These are phyloP conservation scores for Neurospora hispaniola DNA, from an alignment of 495 filamentous ascomycete species.

Conservation along the genomic window DNA sequence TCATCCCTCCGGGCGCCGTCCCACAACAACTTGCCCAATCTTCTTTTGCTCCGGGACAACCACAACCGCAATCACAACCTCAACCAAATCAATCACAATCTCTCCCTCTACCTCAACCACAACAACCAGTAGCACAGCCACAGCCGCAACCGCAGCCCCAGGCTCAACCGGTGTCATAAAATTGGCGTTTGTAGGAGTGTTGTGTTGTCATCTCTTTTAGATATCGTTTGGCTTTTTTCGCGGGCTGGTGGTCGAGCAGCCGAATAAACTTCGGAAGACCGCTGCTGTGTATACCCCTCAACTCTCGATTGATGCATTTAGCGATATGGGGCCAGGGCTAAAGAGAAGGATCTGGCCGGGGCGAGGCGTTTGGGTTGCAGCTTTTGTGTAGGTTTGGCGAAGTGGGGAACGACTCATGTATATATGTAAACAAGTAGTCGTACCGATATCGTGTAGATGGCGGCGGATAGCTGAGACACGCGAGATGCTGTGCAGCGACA, in stretches of 20 bases:
- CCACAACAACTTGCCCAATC: neutral
- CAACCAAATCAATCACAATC: conserved; percentile 1
- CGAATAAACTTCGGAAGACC: conserved; percentile 1
- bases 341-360: conserved; percentile 11
- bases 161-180: conserved; percentile 5
- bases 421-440: conserved; percentile 7
- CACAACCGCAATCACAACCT: conserved; percentile 14
- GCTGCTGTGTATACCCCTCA: conserved; percentile 18
- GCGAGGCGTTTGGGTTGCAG: conserved; percentile 19
- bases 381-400: conserved; percentile 18
- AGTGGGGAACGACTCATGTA: conserved; percentile 12
- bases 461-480: neutral
- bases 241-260: neutral
- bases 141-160: conserved; percentile 5
- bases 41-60: neutral
- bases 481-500: neutral
- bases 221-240: neutral
- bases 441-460: neutral
- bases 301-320: conserved; percentile 24
- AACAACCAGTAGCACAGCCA: neutral
- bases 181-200: neutral
- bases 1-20: neutral
- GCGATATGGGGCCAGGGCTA: conserved; percentile 14
- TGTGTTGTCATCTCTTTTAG: neutral
- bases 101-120: conserved; percentile 1